These are phyloP conservation scores for Telfairia occidentalis DNA, from an alignment of 331 rosid species.

Conservation along the genomic window DNA sequence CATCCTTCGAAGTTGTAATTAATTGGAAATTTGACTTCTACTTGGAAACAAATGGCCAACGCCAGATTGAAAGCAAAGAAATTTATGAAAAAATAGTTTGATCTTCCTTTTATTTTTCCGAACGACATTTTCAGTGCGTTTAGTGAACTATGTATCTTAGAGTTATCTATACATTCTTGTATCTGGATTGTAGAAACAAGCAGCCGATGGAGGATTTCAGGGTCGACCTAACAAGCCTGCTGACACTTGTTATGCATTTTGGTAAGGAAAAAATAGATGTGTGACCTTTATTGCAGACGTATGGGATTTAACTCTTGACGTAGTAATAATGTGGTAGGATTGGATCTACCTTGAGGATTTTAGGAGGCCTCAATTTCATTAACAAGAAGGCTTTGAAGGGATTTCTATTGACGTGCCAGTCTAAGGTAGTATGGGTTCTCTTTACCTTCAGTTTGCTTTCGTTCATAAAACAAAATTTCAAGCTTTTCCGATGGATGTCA, in stretches of 20 bases:
- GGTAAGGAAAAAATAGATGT: slow-evolving; percentile 33
- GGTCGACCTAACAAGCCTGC: slow-evolving; percentile 85
- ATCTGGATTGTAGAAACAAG: slow-evolving; percentile 53
- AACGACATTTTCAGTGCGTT: background rate
- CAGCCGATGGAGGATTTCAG: slow-evolving; percentile 79
- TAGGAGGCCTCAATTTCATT: slow-evolving; percentile 57
- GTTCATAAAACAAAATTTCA: background rate
- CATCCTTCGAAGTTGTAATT: background rate
- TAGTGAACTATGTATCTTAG: background rate
- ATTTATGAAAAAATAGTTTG: background rate
- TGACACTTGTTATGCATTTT: slow-evolving; percentile 90
- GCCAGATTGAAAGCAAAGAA: background rate
- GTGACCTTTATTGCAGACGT: slow-evolving; percentile 5
- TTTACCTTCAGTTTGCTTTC: background rate
- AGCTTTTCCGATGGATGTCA: background rate
- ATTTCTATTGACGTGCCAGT: slow-evolving; percentile 72
- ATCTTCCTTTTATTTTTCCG: background rate
- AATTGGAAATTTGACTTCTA: background rate
- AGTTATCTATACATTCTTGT: slow-evolving; percentile 9
- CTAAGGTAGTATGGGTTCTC: slow-evolving; percentile 38
- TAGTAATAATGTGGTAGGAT: slow-evolving; percentile 40
- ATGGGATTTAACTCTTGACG: slow-evolving; percentile 23
- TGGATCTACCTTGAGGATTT: slow-evolving; percentile 58
- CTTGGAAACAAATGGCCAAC: background rate
- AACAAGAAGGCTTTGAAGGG: slow-evolving; percentile 42